These are phyloP conservation scores for Phytophthora citricola DNA, from an alignment of 352 stramenopile genomes.

Conservation along the genomic window DNA sequence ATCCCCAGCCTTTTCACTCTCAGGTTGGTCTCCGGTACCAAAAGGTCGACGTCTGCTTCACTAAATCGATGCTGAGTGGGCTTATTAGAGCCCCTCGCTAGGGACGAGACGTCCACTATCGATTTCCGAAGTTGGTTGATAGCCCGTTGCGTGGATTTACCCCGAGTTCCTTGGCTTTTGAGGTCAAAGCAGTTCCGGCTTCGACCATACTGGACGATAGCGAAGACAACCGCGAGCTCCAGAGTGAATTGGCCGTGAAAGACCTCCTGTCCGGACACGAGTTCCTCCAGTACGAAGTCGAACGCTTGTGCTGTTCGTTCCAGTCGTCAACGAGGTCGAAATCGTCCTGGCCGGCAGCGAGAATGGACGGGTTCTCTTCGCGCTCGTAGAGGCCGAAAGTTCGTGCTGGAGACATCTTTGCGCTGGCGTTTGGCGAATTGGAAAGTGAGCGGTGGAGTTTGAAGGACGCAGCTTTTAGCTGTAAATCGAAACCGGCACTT, in stretches of 20 bases:
- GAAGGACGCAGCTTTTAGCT: not conserved
- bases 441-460: constrained; percentile 18
- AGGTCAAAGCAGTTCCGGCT: constrained; percentile 18
- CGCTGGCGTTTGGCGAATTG: constrained; percentile 9
- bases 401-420: constrained; percentile 20
- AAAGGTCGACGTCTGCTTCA: constrained; percentile 19
- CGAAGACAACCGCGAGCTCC: constrained; percentile 24
- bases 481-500: constrained; percentile 7
- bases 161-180: constrained; percentile 25
- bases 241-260: constrained; percentile 1
- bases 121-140: constrained; percentile 31
- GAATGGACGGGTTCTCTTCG: constrained; percentile 31
- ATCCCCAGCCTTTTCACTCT: constrained; percentile 17
- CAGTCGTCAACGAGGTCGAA: constrained; percentile 28
- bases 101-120: constrained; percentile 20
- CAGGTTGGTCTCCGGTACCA: constrained; percentile 2
- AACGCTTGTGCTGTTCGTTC: constrained; percentile 7
- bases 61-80: constrained; percentile 19
- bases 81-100: constrained; percentile 1
- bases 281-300: constrained; percentile 21
- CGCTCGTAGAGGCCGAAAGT: constrained; percentile 14
- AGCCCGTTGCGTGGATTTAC: constrained; percentile 26
- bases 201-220: constrained; percentile 29
- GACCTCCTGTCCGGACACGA: constrained; percentile 26
- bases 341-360: constrained; percentile 24